Conservation (phyloP, 257 asterid genomes). For the Solanum ossicruentum region DNA sequence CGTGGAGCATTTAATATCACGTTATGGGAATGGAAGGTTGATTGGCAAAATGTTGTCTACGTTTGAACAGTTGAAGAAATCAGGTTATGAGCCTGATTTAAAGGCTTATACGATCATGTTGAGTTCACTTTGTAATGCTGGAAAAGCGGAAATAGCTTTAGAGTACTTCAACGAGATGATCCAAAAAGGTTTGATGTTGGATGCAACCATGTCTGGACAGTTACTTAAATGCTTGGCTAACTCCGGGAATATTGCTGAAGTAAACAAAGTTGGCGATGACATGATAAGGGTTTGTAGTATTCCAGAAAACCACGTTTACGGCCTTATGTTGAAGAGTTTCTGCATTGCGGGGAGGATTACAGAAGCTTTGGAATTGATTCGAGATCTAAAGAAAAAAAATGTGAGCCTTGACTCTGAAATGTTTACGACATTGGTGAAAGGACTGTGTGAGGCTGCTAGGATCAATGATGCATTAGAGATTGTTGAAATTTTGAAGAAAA, state of each 20-base stretch:
- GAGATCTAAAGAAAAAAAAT: constrained; percentile 42
- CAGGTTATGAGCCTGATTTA: constrained; percentile 45
- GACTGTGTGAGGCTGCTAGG: constrained; percentile 59
- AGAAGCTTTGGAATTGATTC: constrained; percentile 71
- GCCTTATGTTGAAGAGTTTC: constrained; percentile 49
- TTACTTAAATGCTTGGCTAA: constrained; percentile 52
- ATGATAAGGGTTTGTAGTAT: constrained; percentile 34
- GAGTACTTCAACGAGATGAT: constrained; percentile 76
- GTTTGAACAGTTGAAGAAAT: constrained; percentile 68
- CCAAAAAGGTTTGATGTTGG: constrained; percentile 30
- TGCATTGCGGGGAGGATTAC: constrained; percentile 58
- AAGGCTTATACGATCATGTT: constrained; percentile 39
- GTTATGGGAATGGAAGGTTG: constrained; percentile 43
- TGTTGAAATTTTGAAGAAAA: constrained; percentile 60
- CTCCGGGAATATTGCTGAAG: constrained; percentile 37
- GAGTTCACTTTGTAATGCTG: constrained; percentile 37
- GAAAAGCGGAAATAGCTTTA: constrained; percentile 49
- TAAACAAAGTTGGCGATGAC: constrained; percentile 34
- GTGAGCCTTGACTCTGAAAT: constrained; percentile 26
- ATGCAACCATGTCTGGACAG: constrained; percentile 21
- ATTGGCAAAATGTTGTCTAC: constrained; percentile 44
- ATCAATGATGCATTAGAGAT: constrained; percentile 68
- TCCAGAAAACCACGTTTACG: constrained; percentile 29
- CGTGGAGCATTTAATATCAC: constrained; percentile 61
- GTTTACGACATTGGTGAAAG: constrained; percentile 44